Percentiles rank a stretch among this genome's conserved stretches.
Evolutionary conservation across 164 flowering plant genomes (phyloP).

Genomic region (Chimonanthus praecox): DNA sequence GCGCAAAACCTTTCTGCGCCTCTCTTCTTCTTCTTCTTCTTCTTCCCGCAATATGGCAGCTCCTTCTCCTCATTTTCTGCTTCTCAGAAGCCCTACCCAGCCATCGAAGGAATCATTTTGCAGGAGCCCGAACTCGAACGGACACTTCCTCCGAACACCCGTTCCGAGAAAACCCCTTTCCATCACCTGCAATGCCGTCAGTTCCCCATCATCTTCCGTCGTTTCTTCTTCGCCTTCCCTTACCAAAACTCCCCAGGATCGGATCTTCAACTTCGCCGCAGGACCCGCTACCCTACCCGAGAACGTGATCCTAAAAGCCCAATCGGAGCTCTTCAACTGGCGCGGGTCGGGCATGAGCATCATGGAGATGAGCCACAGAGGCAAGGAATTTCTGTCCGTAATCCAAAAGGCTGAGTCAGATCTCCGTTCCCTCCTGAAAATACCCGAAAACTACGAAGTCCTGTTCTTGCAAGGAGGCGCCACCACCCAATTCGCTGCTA

Average conservation of each 20-base stretch:
- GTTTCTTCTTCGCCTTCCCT: not conserved
- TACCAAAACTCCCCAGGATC: conserved; percentile 20
- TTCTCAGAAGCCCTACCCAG: conserved; percentile 31
- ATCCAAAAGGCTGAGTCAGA: conserved; percentile 92
- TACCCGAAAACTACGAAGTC: conserved; percentile 59
- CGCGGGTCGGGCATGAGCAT: conserved; percentile 88
- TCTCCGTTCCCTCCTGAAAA: conserved; percentile 59
- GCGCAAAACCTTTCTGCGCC: too few relatives aligned
- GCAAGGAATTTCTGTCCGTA: conserved; percentile 82
- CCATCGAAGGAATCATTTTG: not conserved
- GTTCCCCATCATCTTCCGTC: not conserved
- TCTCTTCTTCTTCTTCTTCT: not conserved
- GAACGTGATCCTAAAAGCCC: conserved; percentile 60
- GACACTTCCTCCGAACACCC: conserved; percentile 6
- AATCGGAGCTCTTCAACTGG: conserved; percentile 82
- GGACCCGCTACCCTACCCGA: conserved; percentile 86
- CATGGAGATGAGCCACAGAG: conserved; percentile 98
- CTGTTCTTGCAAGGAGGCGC: conserved; percentile 94
- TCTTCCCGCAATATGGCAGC: conserved; percentile 21
- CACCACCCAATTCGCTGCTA: conserved; percentile 88
- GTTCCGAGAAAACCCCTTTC: conserved; percentile 19
- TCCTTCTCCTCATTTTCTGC: conserved; percentile 26
- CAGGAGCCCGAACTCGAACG: conserved; percentile 6
- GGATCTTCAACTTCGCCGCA: conserved; percentile 87
- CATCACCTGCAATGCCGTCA: conserved; percentile 28